Percentiles rank a stretch among this genome's conserved stretches.
Evolutionary conservation across 345 rosid species (phyloP).

Genomic region (Lumnitzera littorea): DNA sequence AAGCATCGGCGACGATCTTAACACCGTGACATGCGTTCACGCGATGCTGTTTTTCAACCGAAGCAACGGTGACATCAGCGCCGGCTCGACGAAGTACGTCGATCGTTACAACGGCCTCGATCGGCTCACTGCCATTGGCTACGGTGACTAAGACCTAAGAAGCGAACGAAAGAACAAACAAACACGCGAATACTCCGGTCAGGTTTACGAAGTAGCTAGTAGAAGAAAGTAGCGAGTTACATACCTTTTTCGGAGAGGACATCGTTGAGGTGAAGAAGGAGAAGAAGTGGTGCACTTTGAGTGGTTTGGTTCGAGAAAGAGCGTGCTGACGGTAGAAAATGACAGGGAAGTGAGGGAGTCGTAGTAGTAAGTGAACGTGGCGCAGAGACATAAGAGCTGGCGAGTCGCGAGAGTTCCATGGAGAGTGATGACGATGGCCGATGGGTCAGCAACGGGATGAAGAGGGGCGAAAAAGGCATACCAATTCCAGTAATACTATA

Average conservation of each 20-base stretch:
- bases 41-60: slow-evolving; percentile 55
- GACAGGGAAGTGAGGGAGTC: slow-evolving; percentile 6
- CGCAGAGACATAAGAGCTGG: too few relatives aligned
- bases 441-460: too few relatives aligned
- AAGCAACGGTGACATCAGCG: slow-evolving; percentile 75
- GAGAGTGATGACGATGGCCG: too few relatives aligned
- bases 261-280: slow-evolving; percentile 33
- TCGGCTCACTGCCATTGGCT: slow-evolving; percentile 88
- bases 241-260: slow-evolving; percentile 51
- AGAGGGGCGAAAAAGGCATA: too few relatives aligned
- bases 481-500: background rate
- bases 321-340: slow-evolving; percentile 1
- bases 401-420: too few relatives aligned
- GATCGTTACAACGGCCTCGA: slow-evolving; percentile 81
- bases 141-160: slow-evolving; percentile 82
- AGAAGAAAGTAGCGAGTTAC: background rate
- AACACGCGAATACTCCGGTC: background rate
- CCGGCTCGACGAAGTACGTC: slow-evolving; percentile 84
- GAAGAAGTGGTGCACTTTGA: slow-evolving; percentile 18
- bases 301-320: background rate
- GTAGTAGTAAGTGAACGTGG: too few relatives aligned
- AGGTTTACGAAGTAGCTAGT: background rate
- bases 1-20: slow-evolving; percentile 73
- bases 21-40: slow-evolving; percentile 75
- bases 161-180: background rate